Evolutionary conservation across 305 asterid species (phyloP), one percentile per base, ranked within the genome.

Genomic region (Caryopteris hybrid): DNA sequence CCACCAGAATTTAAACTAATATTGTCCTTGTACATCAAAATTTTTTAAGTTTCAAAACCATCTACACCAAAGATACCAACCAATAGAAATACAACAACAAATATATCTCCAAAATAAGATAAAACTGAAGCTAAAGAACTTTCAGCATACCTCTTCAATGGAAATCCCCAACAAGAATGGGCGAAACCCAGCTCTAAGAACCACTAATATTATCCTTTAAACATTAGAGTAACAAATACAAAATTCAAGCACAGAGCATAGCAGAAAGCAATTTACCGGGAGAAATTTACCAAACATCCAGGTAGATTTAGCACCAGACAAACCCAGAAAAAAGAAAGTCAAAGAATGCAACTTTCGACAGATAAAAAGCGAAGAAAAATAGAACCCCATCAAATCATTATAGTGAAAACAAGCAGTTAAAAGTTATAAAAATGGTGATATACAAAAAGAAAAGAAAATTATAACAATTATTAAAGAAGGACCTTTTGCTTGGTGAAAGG

Each of bases 401-500:
- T 6, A 14, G 74, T 68, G 76, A 68, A 78, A 73, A 73, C 77
- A 34, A 62, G 43, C 68, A 71, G 74, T 71, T 42, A 63, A 73
- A 69, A 51, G n/a, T n/a, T n/a, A n/a, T n/a, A n/a, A n/a, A n/a
- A n/a, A n/a, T n/a, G n/a, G n/a, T n/a, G n/a, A n/a, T 47, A 70
- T 59, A 13, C 31, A 6, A 51, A 17, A 31, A 39, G 36, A 33
- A n/a, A n/a, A n/a, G 14, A 41, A 2, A 47, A 60, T 13, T 10
- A n/a, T 6, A 43, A 51, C 51, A 75, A 70, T 66, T 38, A 75
- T 71, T 69, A 67, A 70, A 80, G 71, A 82, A 72, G 48, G 67
- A 81, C 92, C 90, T 86, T 86, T 84, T 72, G 69, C 74, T 38
- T 55, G 79, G 84, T 71, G 81, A 84, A 78, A 80, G 74, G 81